phyloP scores from a whole-genome alignment of 2,329 filamentous ascomycete genomes.

The Pseudogymnoascus sp. region DNA sequence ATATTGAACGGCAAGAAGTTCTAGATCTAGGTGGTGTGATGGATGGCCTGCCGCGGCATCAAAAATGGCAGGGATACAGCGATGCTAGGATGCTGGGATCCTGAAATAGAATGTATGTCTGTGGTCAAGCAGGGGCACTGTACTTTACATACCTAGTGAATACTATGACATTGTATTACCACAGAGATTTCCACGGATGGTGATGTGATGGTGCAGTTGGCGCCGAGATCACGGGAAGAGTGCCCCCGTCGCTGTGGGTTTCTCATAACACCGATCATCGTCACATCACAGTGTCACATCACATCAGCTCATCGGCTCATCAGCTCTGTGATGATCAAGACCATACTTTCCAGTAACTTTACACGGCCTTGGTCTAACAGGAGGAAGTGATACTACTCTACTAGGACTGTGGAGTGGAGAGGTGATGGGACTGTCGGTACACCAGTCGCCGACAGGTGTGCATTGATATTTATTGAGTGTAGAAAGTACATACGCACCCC shows the following conservation, averaged over 20 bases:
- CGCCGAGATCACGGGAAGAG: neutral
- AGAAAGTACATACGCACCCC: neutral
- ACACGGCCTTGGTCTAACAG: neutral
- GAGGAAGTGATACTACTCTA: neutral
- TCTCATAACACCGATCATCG: neutral
- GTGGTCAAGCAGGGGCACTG: neutral
- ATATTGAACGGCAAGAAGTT: slow-evolving; percentile 28
- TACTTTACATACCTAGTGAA: slow-evolving; percentile 1
- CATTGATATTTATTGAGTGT: neutral
- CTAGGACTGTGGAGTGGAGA: neutral
- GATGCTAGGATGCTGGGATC: neutral
- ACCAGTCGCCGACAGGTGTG: neutral
- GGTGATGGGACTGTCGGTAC: neutral
- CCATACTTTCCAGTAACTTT: neutral
- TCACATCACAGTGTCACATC: neutral
- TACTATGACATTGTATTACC: slow-evolving; percentile 3
- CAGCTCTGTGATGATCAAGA: neutral
- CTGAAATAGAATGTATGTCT: slow-evolving; percentile 3
- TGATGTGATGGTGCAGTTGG: neutral
- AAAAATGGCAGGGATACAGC: neutral
- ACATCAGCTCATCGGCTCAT: too few species aligned
- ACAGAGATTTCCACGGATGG: neutral
- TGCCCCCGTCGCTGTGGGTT: neutral
- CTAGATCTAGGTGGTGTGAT: slow-evolving; percentile 13
- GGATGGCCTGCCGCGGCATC: neutral